Conservation (phyloP, 2,329 filamentous ascomycete species). For the Penicillium sclerotiorum region DNA sequence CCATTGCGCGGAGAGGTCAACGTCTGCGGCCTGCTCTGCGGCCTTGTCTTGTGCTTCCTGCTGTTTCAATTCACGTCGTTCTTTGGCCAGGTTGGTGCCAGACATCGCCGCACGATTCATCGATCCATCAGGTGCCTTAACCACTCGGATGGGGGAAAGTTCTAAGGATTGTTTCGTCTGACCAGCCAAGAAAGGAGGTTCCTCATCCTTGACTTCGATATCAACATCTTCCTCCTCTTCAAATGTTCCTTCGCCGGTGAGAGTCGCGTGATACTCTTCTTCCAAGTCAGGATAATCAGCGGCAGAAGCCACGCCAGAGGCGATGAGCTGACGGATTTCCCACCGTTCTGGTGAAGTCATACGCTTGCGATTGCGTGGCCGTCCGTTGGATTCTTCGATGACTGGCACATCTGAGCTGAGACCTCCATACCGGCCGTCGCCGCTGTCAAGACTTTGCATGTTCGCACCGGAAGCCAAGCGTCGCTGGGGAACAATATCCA, state of each 20-base stretch:
- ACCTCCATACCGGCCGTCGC: constrained; percentile 59
- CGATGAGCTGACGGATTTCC: constrained; percentile 96
- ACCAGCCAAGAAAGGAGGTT: constrained; percentile 91
- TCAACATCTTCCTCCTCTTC: constrained; percentile 96
- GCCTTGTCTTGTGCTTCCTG: constrained; percentile 80
- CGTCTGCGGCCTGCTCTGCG: constrained; percentile 72
- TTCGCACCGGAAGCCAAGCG: constrained; percentile 89
- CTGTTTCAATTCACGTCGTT: constrained; percentile 83
- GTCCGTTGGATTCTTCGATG: constrained; percentile 63
- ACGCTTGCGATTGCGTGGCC: constrained; percentile 74
- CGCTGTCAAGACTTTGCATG: constrained; percentile 74
- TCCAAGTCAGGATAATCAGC: constrained; percentile 94
- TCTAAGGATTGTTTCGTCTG: constrained; percentile 97
- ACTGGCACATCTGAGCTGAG: constrained; percentile 60
- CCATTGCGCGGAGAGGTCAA: constrained; percentile 89
- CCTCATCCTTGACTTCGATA: constrained; percentile 94
- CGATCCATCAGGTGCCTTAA: constrained; percentile 97
- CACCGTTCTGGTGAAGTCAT: constrained; percentile 96
- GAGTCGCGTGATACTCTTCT: constrained; percentile 86
- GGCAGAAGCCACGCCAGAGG: constrained; percentile 88
- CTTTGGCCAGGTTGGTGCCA: constrained; percentile 83
- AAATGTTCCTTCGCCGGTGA: constrained; percentile 82
- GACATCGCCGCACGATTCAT: constrained; percentile 96
- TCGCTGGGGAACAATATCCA: constrained; percentile 76
- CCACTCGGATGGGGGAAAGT: constrained; percentile 89